Evolutionary conservation across 345 rosid genomes (phyloP).

Genomic region (Bruguiera gymnorhiza): DNA sequence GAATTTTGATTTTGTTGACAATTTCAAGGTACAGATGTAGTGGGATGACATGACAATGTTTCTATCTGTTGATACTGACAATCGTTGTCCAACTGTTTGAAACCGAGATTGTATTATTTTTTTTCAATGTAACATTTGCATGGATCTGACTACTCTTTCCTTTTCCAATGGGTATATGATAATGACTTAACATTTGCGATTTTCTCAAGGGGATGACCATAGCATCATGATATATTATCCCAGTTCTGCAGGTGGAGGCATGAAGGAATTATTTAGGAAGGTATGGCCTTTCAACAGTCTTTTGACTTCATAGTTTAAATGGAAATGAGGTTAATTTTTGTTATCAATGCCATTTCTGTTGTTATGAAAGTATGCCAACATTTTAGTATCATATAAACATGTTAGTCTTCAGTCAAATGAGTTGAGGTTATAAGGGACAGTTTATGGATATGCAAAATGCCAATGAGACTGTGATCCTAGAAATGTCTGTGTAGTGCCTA

Average conservation of each 20-base stretch:
- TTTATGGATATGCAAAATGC: too few relatives aligned
- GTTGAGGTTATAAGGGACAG: background rate
- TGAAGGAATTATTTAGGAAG: constrained; percentile 99
- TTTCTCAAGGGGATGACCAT: constrained; percentile 83
- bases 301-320: background rate
- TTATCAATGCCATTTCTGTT: background rate
- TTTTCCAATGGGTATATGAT: constrained; percentile 12
- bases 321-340: constrained; percentile 1
- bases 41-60: background rate
- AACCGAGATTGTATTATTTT: background rate
- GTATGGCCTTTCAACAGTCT: constrained; percentile 28
- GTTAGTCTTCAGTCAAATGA: constrained; percentile 3
- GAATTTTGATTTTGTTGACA: background rate
- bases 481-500: too few relatives aligned
- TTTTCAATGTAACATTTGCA: background rate
- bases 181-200: constrained; percentile 17
- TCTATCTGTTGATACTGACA: background rate
- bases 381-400: background rate
- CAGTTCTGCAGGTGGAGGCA: constrained; percentile 99
- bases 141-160: background rate
- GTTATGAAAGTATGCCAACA: background rate
- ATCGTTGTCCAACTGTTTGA: background rate
- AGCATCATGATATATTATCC: constrained; percentile 99
- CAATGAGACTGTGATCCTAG: too few relatives aligned
- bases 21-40: background rate